Evolutionary conservation across 1,284 basidiomycete genomes (phyloP), one percentile per base, ranked within the genome.

Genomic region (Austroboletus novae-zelandiae): DNA sequence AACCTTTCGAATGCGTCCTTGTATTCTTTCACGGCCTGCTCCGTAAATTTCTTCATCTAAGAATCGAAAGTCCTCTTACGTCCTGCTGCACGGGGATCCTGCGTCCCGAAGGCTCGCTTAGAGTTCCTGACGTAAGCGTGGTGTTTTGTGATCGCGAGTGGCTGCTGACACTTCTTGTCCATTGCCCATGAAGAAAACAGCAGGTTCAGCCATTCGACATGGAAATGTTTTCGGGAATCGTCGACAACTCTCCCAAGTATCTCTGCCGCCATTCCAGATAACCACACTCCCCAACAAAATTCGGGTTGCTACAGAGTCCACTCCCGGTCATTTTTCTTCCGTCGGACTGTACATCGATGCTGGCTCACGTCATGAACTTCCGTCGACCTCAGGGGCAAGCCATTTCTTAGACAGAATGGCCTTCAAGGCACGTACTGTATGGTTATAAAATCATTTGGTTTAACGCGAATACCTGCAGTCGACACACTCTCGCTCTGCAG

Each of bases 331-430:
- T 72, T 98, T 99, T 70, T 90, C 94, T 45, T 89, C 94, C 2
- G 81, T 97, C 1, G 96, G 95, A 15, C 81, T 99, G 32, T 98
- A 95, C 62, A 80, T 98, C 57, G 94, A 98, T 67, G 92, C 93
- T 5, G 96, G 97, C 20, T 87, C 91, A 34, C 80, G 96, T n/a
- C 96, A 90, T 76, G 96, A 99, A 71, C 84, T 81, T 13, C 72
- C 79, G 9, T 73, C 80, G 46, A 89, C 81, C 0, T 85, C 83
- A 17, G 96, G 96, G 1, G 85, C 87, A 7, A 93, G 91, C 56
- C 94, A 98, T 77, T 88, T 98, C 62, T 68, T 98, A 35, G 95
- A 98, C 65, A 81, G 94, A 57, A 86, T 99, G 81, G 95, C 96
- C 1, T 98, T 97, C 80, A 98, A 98, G 81, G 94, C 94, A 55